phyloP scores from a whole-genome alignment of 371 early-diverging fungal species.

The Mortierella sp. region DNA sequence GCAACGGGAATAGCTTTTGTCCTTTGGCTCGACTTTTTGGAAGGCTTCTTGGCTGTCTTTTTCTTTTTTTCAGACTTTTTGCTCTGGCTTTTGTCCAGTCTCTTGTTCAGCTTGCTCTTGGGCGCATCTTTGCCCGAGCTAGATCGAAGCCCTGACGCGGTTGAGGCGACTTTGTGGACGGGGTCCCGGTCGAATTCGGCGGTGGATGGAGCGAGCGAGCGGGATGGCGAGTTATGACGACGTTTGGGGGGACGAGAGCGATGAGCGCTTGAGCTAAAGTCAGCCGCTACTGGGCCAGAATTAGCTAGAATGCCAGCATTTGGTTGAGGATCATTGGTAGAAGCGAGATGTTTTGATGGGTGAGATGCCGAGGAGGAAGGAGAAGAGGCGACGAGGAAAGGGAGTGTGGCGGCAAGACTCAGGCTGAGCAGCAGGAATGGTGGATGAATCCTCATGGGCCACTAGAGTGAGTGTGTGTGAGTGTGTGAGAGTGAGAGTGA shows the following conservation, averaged over 20 bases:
- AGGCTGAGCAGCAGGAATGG: constrained; percentile 35
- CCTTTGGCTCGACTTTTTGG: neutral
- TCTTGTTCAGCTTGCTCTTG: neutral
- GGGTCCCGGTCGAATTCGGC: neutral
- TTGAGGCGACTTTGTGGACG: neutral
- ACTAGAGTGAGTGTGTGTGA: neutral
- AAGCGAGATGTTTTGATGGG: neutral
- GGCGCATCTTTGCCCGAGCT: constrained; percentile 4
- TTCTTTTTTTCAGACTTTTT: neutral
- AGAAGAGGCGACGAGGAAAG: constrained; percentile 20
- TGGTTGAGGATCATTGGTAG: neutral
- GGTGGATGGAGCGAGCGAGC: neutral
- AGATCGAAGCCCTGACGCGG: neutral
- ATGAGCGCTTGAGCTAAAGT: neutral
- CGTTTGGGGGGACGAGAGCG: constrained; percentile 8
- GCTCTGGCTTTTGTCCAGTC: constrained; percentile 7
- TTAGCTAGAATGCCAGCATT: neutral
- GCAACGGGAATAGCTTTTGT: constrained; percentile 4
- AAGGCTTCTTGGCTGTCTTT: neutral
- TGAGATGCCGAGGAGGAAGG: constrained; percentile 1
- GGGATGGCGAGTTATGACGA: constrained; percentile 1
- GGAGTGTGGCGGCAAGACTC: constrained; percentile 29
- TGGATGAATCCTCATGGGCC: constrained; percentile 23
- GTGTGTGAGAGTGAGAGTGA: neutral
- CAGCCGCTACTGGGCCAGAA: neutral